phyloP scores from a whole-genome alignment of 257 asterid species.

The Leonotis leonurus region DNA sequence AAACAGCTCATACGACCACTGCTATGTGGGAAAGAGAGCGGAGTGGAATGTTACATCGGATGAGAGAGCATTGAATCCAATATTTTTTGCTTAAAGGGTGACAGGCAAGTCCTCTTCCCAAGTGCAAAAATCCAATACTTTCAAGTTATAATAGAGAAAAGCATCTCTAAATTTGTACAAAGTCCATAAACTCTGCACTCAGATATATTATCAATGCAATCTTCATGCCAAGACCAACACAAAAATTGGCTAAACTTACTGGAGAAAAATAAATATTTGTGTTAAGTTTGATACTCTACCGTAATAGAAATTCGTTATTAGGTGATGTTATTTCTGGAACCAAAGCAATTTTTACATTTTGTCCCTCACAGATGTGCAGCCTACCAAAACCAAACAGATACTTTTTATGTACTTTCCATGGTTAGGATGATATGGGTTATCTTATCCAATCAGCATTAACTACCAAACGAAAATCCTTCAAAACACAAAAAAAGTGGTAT shows the following conservation, averaged over 20 bases:
- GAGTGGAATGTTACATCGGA: no score
- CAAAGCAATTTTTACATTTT: no score
- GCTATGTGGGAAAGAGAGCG: no score
- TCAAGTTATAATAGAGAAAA: background rate
- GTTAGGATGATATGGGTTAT: background rate
- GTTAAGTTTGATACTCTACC: background rate
- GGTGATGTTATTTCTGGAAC: background rate
- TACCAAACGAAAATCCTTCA: background rate
- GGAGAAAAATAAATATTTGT: background rate
- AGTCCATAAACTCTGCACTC: background rate
- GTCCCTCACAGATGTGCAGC: background rate
- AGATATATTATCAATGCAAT: background rate
- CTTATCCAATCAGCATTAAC: background rate
- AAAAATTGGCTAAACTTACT: background rate
- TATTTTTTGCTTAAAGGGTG: no score
- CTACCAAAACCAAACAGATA: background rate
- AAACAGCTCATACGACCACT: no score
- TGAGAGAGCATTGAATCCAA: no score
- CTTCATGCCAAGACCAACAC: background rate
- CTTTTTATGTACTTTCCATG: background rate
- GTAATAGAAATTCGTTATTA: background rate
- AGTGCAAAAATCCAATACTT: background rate
- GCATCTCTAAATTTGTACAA: background rate
- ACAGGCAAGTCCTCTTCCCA: background rate
- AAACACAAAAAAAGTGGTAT: background rate